A percentile compares a stretch with the other conserved stretches of the same genome.
Conservation (phyloP, 495 filamentous ascomycete genomes). For the Bacidia gigantensis region DNA sequence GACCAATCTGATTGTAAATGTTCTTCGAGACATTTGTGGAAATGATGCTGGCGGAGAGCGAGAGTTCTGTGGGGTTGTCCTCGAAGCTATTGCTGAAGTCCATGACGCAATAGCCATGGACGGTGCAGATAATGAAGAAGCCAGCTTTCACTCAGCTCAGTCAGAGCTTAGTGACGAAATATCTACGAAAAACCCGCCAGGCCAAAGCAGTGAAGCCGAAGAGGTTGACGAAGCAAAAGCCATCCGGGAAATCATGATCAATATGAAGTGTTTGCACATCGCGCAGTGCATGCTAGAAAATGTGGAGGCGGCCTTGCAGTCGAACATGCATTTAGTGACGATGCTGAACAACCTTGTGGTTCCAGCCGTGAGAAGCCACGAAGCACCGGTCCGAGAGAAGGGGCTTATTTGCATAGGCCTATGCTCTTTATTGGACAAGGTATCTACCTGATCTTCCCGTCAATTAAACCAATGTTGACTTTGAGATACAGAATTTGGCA, state of each 20-base stretch:
- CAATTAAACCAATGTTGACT: conserved; percentile 10
- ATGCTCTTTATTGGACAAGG: conserved; percentile 79
- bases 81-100: conserved; percentile 89
- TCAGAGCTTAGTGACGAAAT: conserved; percentile 66
- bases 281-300: conserved; percentile 95
- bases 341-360: conserved; percentile 97
- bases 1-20: conserved; percentile 76
- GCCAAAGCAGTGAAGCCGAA: conserved; percentile 41
- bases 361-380: conserved; percentile 83
- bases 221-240: conserved; percentile 71
- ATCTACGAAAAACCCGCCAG: conserved; percentile 28
- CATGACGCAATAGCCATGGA: conserved; percentile 75
- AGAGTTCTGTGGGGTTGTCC: conserved; percentile 84
- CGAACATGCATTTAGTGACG: conserved; percentile 73
- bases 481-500: conserved; percentile 48
- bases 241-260: conserved; percentile 80
- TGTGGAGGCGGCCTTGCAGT: conserved; percentile 67
- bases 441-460: conserved; percentile 19
- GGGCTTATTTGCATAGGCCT: conserved; percentile 82
- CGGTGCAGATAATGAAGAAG: conserved; percentile 37
- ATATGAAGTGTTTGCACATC: conserved; percentile 96
- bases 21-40: conserved; percentile 67
- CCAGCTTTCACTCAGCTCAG: conserved; percentile 82
- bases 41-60: conserved; percentile 64
- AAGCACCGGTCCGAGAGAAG: conserved; percentile 81